Evolutionary conservation across 129 eudicot species (phyloP).

Genomic region (Pulicaria dysenterica): DNA sequence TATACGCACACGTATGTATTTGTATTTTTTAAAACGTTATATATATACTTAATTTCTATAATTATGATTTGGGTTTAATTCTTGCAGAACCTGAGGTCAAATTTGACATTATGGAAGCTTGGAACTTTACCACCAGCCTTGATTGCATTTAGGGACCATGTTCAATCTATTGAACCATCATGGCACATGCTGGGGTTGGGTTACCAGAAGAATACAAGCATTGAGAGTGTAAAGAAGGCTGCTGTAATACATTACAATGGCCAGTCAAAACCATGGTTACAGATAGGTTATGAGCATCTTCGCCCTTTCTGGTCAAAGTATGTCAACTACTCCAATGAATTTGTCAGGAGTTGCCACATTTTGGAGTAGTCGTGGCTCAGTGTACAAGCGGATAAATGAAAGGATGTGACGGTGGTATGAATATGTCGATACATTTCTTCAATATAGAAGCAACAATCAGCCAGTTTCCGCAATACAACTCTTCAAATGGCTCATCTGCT

Average conservation of each 20-base stretch:
- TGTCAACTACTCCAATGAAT: slow-evolving; percentile 89
- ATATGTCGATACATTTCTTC: slow-evolving; percentile 31
- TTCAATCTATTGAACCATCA: slow-evolving; percentile 81
- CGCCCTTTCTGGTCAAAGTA: slow-evolving; percentile 96
- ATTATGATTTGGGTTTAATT: not conserved
- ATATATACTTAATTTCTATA: not conserved
- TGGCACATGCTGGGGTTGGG: slow-evolving; percentile 99
- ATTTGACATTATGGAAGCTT: slow-evolving; percentile 94
- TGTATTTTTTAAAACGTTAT: not conserved
- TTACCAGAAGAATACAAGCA: slow-evolving; percentile 78
- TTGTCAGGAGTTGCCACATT: slow-evolving; percentile 83
- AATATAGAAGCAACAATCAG: slow-evolving; percentile 38
- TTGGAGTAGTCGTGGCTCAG: slow-evolving; percentile 57
- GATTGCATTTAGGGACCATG: slow-evolving; percentile 89
- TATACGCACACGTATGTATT: not conserved
- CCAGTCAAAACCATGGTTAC: slow-evolving; percentile 97
- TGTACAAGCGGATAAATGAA: slow-evolving; percentile 26
- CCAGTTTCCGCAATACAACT: slow-evolving; percentile 32
- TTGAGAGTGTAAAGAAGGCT: slow-evolving; percentile 76
- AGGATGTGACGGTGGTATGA: slow-evolving; percentile 21
- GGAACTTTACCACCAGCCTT: slow-evolving; percentile 98
- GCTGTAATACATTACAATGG: slow-evolving; percentile 99
- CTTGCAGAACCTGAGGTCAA: slow-evolving; percentile 88
- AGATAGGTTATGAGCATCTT: slow-evolving; percentile 92
- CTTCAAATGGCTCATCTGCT: slow-evolving; percentile 27